A percentile compares a stretch with the other conserved stretches of the same genome.
These are phyloP conservation scores for Cerioporus squamosus DNA, from an alignment of 1,284 basidiomycete genomes.

Conservation along the genomic window DNA sequence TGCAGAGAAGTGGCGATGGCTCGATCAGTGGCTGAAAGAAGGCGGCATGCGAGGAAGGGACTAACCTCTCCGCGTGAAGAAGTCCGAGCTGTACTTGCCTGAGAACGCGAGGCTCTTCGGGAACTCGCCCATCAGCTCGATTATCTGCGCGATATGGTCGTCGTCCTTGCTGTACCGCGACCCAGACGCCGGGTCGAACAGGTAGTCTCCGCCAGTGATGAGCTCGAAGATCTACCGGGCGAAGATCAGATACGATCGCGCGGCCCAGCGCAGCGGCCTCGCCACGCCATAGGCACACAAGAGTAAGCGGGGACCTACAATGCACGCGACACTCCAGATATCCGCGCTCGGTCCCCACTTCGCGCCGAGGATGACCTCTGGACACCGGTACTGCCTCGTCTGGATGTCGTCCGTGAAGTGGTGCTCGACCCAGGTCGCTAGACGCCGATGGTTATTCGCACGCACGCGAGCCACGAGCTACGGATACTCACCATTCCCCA, in stretches of 20 bases:
- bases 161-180: slow-evolving; percentile 92
- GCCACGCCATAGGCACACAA: slow-evolving; percentile 3
- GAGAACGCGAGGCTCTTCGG: slow-evolving; percentile 85
- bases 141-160: slow-evolving; percentile 98
- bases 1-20: background rate
- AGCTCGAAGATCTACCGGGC: slow-evolving; percentile 81
- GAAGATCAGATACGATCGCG: slow-evolving; percentile 13
- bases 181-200: slow-evolving; percentile 85
- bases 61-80: slow-evolving; percentile 93
- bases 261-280: background rate
- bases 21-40: background rate
- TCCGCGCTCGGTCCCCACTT: slow-evolving; percentile 95
- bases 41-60: slow-evolving; percentile 5
- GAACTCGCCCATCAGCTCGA: slow-evolving; percentile 93
- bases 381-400: slow-evolving; percentile 96
- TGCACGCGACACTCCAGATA: slow-evolving; percentile 95
- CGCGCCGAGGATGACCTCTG: slow-evolving; percentile 95
- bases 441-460: slow-evolving; percentile 2
- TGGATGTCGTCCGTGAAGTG: slow-evolving; percentile 97
- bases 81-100: slow-evolving; percentile 94
- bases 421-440: slow-evolving; percentile 86
- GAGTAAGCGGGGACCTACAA: slow-evolving; percentile 57
- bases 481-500: slow-evolving; percentile 79
- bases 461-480: slow-evolving; percentile 8
- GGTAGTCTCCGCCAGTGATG: slow-evolving; percentile 88